Conservation (phyloP, 805 yeast species). For the Candida incommunis region DNA sequence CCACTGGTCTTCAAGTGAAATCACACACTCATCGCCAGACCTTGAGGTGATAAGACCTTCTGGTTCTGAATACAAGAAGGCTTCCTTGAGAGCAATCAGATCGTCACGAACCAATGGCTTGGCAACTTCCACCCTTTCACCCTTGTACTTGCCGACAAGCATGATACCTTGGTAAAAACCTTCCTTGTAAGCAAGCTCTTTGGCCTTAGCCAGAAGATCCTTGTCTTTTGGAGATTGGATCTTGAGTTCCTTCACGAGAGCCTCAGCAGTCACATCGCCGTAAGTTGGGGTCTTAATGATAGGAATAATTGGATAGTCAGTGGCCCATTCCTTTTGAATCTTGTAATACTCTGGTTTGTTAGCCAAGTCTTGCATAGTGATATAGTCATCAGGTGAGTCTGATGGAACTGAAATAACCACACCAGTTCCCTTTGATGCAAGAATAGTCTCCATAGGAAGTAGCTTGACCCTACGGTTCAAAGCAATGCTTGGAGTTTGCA, state of each 20-base stretch:
- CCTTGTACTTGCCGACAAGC: constrained; percentile 68
- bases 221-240: constrained; percentile 91
- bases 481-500: constrained; percentile 65
- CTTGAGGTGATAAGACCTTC: constrained; percentile 82
- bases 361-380: constrained; percentile 70
- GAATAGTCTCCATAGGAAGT: constrained; percentile 94
- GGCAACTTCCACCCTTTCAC: constrained; percentile 83
- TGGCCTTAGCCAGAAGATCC: constrained; percentile 76
- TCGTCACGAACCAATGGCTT: constrained; percentile 79
- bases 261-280: constrained; percentile 81
- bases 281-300: constrained; percentile 70
- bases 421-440: constrained; percentile 95
- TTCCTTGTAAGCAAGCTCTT: constrained; percentile 91
- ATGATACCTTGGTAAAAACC: constrained; percentile 85
- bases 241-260: constrained; percentile 70
- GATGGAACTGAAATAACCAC: constrained; percentile 98
- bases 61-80: constrained; percentile 89
- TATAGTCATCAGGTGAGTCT: constrained; percentile 96
- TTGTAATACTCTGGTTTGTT: constrained; percentile 86
- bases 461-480: constrained; percentile 57
- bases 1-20: constrained; percentile 98
- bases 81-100: constrained; percentile 59
- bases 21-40: constrained; percentile 94
- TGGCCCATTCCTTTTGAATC: constrained; percentile 77
- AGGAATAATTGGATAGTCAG: constrained; percentile 48